These are phyloP conservation scores for Volvariella volvacea DNA, from an alignment of 1,284 basidiomycete species.

Conservation along the genomic window DNA sequence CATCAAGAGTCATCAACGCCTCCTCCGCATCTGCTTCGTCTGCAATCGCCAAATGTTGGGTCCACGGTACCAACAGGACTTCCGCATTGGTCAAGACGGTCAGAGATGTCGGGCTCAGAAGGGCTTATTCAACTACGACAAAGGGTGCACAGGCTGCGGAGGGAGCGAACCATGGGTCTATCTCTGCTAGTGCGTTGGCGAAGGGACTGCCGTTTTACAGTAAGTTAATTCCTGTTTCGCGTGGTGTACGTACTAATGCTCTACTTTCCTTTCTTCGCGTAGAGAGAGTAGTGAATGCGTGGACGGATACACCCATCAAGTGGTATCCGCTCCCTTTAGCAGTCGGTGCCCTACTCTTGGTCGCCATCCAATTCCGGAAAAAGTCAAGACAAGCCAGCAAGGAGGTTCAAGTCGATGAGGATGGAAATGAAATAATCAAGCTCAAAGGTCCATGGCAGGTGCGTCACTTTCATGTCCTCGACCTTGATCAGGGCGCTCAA, in stretches of 20 bases:
- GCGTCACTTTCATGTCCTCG: constrained; percentile 20
- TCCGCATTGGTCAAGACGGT: constrained; percentile 40
- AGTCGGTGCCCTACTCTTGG: constrained; percentile 82
- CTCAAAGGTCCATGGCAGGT: constrained; percentile 95
- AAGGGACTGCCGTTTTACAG: constrained; percentile 43
- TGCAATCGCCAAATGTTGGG: constrained; percentile 41
- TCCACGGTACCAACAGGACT: constrained; percentile 42
- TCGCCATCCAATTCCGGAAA: constrained; percentile 77
- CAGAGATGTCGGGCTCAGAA: constrained; percentile 24
- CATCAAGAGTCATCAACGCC: constrained; percentile 44
- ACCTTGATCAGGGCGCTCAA: background rate
- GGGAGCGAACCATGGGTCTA: constrained; percentile 16
- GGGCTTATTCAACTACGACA: constrained; percentile 39
- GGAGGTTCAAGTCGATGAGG: constrained; percentile 70
- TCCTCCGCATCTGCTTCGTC: constrained; percentile 48
- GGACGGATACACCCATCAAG: constrained; percentile 84
- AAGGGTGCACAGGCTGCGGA: constrained; percentile 18
- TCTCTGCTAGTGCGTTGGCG: constrained; percentile 12
- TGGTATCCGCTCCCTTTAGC: constrained; percentile 96
- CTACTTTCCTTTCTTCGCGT: constrained; percentile 1
- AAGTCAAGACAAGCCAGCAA: constrained; percentile 39
- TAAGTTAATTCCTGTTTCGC: constrained; percentile 21
- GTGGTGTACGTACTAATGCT: constrained; percentile 5
- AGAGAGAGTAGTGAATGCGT: constrained; percentile 64
- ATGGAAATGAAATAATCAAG: constrained; percentile 65